Base-by-base conservation (phyloP, 2,329 filamentous ascomycete genomes). In the Endoconidiophora polonica region DNA sequence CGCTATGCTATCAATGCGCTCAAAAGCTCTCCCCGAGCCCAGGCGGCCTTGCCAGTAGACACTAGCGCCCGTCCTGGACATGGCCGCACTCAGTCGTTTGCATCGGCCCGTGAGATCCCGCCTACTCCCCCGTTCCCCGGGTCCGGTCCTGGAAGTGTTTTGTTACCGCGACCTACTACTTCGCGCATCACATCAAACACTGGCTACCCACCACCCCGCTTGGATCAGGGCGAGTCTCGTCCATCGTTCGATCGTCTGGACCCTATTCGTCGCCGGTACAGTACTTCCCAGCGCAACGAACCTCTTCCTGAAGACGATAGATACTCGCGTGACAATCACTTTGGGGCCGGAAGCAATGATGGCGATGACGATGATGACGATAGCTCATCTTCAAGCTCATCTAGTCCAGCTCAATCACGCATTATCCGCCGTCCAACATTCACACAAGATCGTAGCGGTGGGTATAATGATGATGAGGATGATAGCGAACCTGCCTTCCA, bases 1-100 rank as follows among this genome's bases (percentile, higher is more conserved):
- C 79, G 84, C 54, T 91, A 82, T 60, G 77, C 81, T 41, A 77
- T 74, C 2, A 73, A 72, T 5, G 70, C 72, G 2, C 71, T 69
- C 20, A 71, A 73, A 48, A 73, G 73, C 51, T 77, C 77, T 3
- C 65, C 69, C 16, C 44, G 33, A 6, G 70, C 72, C 1, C 71
- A 74, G 1, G 78, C 78, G 2, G 76, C 79, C 2, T 59, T 73
- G 14, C 75, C 73, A 14, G 69, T 22, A 5, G 48, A 50, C 5
- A 18, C 36, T 20, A 12, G 9, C 5, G 23, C 42, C 36, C 48
- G 48, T 5, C 24, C 29, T 2, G 43, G n/a, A 45, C 43, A 45
- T 3, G 29, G n/a, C 16, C 22, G 43, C 6, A 45, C 23, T 29
- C 43, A 23, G 29, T 45, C 43, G 14, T 36, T 45, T 23, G 43